phyloP scores from a whole-genome alignment of 129 eudicot species.

The Escallonia herrerae region DNA sequence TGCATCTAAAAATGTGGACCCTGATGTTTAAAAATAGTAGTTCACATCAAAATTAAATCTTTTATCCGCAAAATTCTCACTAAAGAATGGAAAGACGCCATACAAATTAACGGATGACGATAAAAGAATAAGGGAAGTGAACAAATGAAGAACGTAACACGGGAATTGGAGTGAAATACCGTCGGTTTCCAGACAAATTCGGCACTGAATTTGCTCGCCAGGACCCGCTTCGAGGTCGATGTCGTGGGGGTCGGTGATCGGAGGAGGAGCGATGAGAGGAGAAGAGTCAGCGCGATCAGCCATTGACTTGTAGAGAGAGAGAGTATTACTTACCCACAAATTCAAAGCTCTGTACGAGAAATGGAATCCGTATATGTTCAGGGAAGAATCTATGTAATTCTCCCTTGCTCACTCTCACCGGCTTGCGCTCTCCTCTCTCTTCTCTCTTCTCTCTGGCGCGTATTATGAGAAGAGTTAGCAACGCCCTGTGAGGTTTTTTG shows the following conservation, averaged over 20 bases:
- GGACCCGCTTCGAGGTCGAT: slow-evolving; percentile 98
- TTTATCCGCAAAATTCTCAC: not conserved
- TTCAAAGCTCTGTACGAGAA: not conserved
- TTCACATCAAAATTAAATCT: not conserved
- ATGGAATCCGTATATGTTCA: too few species aligned
- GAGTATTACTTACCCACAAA: not conserved
- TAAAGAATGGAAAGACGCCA: not conserved
- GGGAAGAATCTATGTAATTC: too few species aligned
- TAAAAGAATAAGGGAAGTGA: slow-evolving; percentile 2
- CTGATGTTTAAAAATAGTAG: not conserved
- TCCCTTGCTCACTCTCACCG: too few species aligned
- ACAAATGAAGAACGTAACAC: slow-evolving; percentile 11
- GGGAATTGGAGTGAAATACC: slow-evolving; percentile 32
- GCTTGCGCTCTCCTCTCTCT: not conserved
- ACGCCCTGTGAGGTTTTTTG: not conserved
- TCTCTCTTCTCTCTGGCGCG: not conserved
- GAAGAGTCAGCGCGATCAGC: slow-evolving; percentile 55
- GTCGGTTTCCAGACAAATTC: slow-evolving; percentile 93
- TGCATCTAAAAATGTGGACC: too few species aligned
- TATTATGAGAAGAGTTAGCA: slow-evolving; percentile 7
- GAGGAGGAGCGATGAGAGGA: slow-evolving; percentile 63
- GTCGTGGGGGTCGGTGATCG: slow-evolving; percentile 29
- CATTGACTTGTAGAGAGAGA: slow-evolving; percentile 25
- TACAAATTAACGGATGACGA: not conserved
- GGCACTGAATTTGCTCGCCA: slow-evolving; percentile 91